Base-by-base conservation (phyloP, 192 early-diverging fungal genomes). In the Mycoemilia scoparia region DNA sequence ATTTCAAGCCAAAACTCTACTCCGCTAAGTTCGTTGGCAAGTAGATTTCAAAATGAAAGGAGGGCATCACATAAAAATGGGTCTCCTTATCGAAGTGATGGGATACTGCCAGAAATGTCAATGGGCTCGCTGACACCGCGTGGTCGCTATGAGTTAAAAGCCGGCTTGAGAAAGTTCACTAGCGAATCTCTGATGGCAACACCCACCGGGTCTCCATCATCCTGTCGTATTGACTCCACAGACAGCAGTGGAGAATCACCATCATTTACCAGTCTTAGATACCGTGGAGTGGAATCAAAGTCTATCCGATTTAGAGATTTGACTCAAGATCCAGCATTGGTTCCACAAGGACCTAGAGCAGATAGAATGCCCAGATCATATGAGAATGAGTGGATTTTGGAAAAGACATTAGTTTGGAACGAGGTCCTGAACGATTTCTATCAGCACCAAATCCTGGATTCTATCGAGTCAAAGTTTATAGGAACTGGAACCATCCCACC, bases 381-480 rank as follows among this genome's bases (percentile, higher is more conserved):
- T 23, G 58, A 60, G 43, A 54, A 14, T 41, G 51, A 60, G 43
- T 60, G 58, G 58, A 32, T 60, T 34, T 48, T 60, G 0, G 46
- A 54, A 21, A 35, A 31, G 1, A 28, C 42, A 0, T 36, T 46
- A 21, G 5, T 21, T 20, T 43, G 50, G 31, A 46, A 54, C 29
- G 43, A 24, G 14, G 17, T 28, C 16, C 39, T 41, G 18, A 60
- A 60, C 19, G 24, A 30, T 4, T 38, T 20, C n/a, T 60, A 45
- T 44, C 51, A 60, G 34, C n/a, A n/a, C n/a, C 29, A 25, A 31
- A 16, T 26, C 11, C 29, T 60, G 13, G 32, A 46, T 15, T 8
- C 20, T 10, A 11, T 41, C 7, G 51, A 50, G 24, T 21, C 29
- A 0, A 6, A 3, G 7, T n/a, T n/a, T n/a, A n/a, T n/a, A n/a